Evolutionary conservation across 441 rosid genomes (phyloP).

Genomic region (Corymbia calophylla): DNA sequence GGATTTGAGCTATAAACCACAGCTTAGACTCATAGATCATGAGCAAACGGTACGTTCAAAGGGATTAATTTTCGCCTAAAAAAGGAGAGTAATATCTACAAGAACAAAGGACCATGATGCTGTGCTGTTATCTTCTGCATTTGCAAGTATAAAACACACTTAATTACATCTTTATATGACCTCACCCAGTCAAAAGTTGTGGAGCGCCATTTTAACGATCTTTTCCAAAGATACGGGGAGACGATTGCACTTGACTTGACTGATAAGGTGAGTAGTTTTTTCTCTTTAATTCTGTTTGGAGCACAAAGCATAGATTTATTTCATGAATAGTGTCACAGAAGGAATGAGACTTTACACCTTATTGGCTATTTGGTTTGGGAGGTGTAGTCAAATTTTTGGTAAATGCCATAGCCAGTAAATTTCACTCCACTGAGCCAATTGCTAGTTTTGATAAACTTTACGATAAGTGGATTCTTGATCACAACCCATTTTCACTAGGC

Average conservation of each 20-base stretch:
- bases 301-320: neutral
- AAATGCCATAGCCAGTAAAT: neutral
- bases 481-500: neutral
- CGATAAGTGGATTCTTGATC: neutral
- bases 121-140: neutral
- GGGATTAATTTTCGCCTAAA: neutral
- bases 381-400: neutral
- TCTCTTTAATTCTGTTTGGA: constrained; percentile 1
- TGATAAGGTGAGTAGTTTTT: constrained; percentile 51
- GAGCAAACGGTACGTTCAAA: constrained; percentile 52
- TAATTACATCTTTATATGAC: neutral
- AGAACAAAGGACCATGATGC: neutral
- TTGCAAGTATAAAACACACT: neutral
- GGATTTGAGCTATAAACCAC: constrained; percentile 94
- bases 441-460: neutral
- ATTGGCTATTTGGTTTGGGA: neutral
- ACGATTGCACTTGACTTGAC: constrained; percentile 66
- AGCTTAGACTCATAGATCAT: constrained; percentile 51
- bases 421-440: neutral
- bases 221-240: constrained; percentile 86
- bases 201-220: constrained; percentile 85
- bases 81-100: neutral
- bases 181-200: constrained; percentile 63
- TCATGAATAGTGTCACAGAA: neutral
- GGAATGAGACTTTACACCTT: neutral